Evolutionary conservation across 225 moss, liverwort and hornwort genomes (phyloP), one percentile per base, ranked within the genome.

Genomic region (Bryoerythrophyllum caledonicum): DNA sequence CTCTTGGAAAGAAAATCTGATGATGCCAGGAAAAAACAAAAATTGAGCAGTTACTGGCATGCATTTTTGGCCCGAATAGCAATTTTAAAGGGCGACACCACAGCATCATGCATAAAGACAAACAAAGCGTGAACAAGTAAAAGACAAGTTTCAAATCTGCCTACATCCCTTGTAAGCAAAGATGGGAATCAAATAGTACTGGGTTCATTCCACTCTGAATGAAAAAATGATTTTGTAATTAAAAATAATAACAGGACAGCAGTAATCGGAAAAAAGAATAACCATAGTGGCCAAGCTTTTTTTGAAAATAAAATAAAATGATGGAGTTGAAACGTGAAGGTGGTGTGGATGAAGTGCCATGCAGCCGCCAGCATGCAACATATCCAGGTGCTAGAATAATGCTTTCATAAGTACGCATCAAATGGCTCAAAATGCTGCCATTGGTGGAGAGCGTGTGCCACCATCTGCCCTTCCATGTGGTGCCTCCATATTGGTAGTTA

Each of bases 331-430:
- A 44, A 19, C 20, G n/a, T 28, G 46, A 60, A 20, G 27, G 10
- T 1, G 69, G 35, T 12, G 26, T 43, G 43, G 54, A 69, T 35
- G 23, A 38, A 24, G 38, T 15, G 26, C 38, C 71, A 60, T 60
- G 59, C 71, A 71, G 71, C 71, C 59, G 71, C 71, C 71, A 7
- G 28, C 58, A 59, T 28, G 59, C 59, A 20, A 19, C 28, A 44
- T 13, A 27, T 19, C 28, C 44, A 60, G 30, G 21, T 23, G 32
- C 2, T 0, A n/a, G 72, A 60, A 72, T 72, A 1, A 16, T 46
- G 5, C 28, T 28, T n/a, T 7, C n/a, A 43, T 2, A 7, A 12
- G 4, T 13, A 58, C 6, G 43, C 58, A 8, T n/a, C 59, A 20
- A 13, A 20, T 44, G 4, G 60, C 41, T 43, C 0, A 8, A 1